Evolutionary conservation across 1,284 basidiomycete genomes (phyloP), one percentile per base, ranked within the genome.

Genomic region (Trametes versicolor): DNA sequence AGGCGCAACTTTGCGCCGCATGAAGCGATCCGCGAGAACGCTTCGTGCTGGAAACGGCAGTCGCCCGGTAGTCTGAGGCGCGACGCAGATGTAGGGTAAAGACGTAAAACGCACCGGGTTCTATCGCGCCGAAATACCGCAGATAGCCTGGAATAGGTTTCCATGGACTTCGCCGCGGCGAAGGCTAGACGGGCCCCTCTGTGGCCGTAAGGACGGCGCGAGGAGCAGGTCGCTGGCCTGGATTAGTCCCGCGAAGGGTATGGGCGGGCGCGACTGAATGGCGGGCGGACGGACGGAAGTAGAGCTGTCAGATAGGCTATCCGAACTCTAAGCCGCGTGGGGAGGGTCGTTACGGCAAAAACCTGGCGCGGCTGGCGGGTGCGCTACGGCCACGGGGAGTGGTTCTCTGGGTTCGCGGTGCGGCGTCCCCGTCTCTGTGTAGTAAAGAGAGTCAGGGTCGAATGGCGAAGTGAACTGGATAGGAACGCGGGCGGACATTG

Each of bases 221-320:
- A 51, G 34, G 47, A 41, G n/a, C 36, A 21, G 54, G 34, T 36
- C 7, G 23, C n/a, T 55, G 49, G 36, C 36, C 59, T 59, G 45
- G 27, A 36, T 48, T 43, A 34, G 50, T 64, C 55, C 65, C 65
- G 68, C 65, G 68, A 66, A 69, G 62, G 50, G 51, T 50, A 27
- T 19, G 17, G 29, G 51, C 34, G 23, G 36, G 49, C 51, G 52
- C 58, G 48, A 64, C 36, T 56, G 56, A 65, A 56, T 59, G 36
- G 45, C 27, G 50, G n/a, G 17, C 36, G 45, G 36, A 19, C 32
- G 43, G 43, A 39, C 27, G 34, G 62, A 43, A 56, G 49, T 15
- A 39, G 17, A 51, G 47, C 34, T 61, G 65, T 66, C 68, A 64
- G 36, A 58, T 66, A 66, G 60, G n/a, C 68, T 69, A 34, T 60